Conservation (phyloP, 257 asterid species). For the Jasminum sambac region DNA sequence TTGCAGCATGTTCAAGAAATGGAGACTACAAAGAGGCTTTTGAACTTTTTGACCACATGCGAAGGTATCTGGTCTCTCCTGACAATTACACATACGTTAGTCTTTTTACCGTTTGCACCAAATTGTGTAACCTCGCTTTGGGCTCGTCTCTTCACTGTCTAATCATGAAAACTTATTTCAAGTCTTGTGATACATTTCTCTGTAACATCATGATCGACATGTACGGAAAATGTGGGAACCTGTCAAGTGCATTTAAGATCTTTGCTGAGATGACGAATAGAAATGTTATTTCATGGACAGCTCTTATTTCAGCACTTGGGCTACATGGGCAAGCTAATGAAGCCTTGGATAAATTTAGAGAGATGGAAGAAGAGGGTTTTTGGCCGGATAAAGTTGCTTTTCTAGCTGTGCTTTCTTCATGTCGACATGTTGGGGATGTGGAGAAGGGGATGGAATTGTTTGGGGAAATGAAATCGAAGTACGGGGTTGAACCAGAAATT, state of each 20-base stretch:
- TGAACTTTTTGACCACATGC: constrained; percentile 75
- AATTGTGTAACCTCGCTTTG: constrained; percentile 59
- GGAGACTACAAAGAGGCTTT: constrained; percentile 69
- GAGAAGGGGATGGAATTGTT: constrained; percentile 66
- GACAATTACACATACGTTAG: constrained; percentile 77
- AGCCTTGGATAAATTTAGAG: constrained; percentile 57
- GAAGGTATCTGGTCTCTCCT: constrained; percentile 42
- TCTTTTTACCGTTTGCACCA: constrained; percentile 70
- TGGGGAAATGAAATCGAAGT: constrained; percentile 47
- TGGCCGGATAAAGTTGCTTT: constrained; percentile 70
- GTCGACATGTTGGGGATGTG: constrained; percentile 79
- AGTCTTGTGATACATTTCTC: constrained; percentile 57
- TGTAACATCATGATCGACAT: constrained; percentile 71
- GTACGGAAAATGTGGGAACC: constrained; percentile 86
- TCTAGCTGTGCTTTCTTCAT: constrained; percentile 71
- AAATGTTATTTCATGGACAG: constrained; percentile 75
- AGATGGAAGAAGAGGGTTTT: constrained; percentile 56
- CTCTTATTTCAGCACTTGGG: constrained; percentile 65
- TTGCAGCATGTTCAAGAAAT: constrained; percentile 84
- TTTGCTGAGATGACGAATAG: constrained; percentile 44
- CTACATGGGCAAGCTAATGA: constrained; percentile 62
- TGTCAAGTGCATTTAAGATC: constrained; percentile 50
- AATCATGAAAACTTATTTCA: constrained; percentile 43
- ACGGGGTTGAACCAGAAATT: constrained; percentile 65
- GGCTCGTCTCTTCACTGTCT: constrained; percentile 80